phyloP scores from a whole-genome alignment of 257 asterid species.

The Solanum gandarillasii region DNA sequence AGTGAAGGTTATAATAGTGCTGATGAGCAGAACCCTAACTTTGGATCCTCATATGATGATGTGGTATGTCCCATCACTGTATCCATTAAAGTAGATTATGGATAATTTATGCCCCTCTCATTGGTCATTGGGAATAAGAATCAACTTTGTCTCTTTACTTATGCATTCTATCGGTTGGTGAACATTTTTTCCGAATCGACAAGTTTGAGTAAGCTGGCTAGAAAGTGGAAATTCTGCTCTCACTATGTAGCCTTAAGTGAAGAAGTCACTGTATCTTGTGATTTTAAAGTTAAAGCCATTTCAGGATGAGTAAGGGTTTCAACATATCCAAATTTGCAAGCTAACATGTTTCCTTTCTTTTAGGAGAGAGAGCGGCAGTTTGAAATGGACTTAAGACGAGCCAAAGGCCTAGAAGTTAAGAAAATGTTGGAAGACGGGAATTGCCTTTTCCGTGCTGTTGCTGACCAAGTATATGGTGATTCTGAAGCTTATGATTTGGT shows the following conservation, averaged over 20 bases:
- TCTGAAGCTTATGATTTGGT: slow-evolving; percentile 77
- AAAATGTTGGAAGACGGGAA: slow-evolving; percentile 95
- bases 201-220: background rate
- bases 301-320: background rate
- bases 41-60: slow-evolving; percentile 70
- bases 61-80: slow-evolving; percentile 44
- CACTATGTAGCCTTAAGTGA: background rate
- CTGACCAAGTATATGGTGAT: slow-evolving; percentile 98
- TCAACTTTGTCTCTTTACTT: background rate
- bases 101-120: background rate
- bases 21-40: slow-evolving; percentile 75
- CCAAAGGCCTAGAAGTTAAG: slow-evolving; percentile 83
- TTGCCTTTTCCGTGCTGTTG: slow-evolving; percentile 99
- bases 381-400: slow-evolving; percentile 79
- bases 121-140: background rate
- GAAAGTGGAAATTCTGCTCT: background rate
- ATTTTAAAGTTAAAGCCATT: background rate
- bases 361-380: slow-evolving; percentile 94
- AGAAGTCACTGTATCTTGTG: background rate
- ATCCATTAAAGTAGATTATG: background rate
- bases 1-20: slow-evolving; percentile 96
- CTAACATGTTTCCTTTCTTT: slow-evolving; percentile 10
- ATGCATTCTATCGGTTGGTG: background rate
- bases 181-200: background rate
- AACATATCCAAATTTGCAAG: background rate